phyloP scores from a whole-genome alignment of 2,329 filamentous ascomycete genomes.

The Exophiala phaeomuriformis region DNA sequence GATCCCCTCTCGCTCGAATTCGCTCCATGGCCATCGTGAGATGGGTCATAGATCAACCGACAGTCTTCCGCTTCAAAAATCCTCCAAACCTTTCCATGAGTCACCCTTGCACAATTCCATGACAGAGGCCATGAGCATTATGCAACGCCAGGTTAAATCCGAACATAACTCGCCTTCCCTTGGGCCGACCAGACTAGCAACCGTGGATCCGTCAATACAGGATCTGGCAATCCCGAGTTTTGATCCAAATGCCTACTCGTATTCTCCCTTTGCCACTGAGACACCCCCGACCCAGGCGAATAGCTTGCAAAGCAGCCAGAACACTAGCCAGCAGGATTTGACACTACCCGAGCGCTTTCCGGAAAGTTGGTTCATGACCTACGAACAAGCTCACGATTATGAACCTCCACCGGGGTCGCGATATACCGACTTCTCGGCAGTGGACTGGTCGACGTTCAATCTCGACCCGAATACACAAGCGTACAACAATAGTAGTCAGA shows the following conservation, averaged over 20 bases:
- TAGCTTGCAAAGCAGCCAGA: constrained; percentile 28
- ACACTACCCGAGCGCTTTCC: constrained; percentile 35
- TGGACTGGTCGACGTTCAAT: constrained; percentile 45
- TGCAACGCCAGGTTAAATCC: constrained; percentile 36
- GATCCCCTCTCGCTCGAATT: constrained; percentile 48
- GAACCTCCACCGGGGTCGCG: constrained; percentile 29
- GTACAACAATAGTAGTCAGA: constrained; percentile 8
- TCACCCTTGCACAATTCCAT: constrained; percentile 30
- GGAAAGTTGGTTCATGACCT: constrained; percentile 38
- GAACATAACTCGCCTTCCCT: constrained; percentile 43
- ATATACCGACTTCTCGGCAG: constrained; percentile 21
- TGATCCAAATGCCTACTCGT: constrained; percentile 29
- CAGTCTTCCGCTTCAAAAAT: constrained; percentile 41
- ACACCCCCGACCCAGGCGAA: constrained; percentile 28
- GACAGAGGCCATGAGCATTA: constrained; percentile 30
- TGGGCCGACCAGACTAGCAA: constrained; percentile 26
- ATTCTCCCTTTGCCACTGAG: constrained; percentile 32
- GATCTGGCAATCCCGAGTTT: constrained; percentile 32
- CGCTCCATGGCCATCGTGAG: constrained; percentile 41
- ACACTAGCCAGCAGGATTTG: constrained; percentile 19
- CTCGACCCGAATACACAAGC: constrained; percentile 22
- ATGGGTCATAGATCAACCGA: constrained; percentile 47
- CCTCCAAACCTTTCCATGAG: constrained; percentile 26
- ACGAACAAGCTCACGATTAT: constrained; percentile 32
- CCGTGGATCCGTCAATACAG: constrained; percentile 7